phyloP scores from a whole-genome alignment of 2,329 filamentous ascomycete genomes.

The Leptodontidium sp. region DNA sequence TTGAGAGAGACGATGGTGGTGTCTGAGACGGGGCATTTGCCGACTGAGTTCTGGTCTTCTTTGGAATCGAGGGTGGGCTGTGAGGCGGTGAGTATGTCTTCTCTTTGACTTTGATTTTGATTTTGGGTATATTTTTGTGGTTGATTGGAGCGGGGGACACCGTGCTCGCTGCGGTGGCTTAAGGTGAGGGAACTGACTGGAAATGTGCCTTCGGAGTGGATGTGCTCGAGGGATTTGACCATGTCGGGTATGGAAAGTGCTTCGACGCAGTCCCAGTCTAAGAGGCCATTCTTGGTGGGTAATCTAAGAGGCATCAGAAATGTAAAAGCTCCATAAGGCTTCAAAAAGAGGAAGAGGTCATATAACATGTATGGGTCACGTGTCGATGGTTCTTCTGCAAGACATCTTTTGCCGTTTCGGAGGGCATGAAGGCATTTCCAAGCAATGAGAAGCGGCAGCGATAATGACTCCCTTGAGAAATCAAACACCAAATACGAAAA shows the following conservation, averaged over 20 bases:
- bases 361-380: neutral
- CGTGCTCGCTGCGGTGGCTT: conserved; percentile 32
- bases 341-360: too few relatives aligned
- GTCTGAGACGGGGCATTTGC: conserved; percentile 60
- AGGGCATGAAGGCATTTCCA: too few relatives aligned
- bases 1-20: conserved; percentile 56
- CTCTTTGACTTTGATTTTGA: neutral
- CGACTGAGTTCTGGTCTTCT: conserved; percentile 70
- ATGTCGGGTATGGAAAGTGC: conserved; percentile 78
- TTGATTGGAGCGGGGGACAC: neutral
- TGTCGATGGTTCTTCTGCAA: neutral
- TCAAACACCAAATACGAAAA: too few relatives aligned
- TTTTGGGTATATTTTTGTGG: neutral
- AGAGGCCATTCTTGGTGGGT: conserved; percentile 65
- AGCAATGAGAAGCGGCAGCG: too few relatives aligned
- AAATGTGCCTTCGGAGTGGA: conserved; percentile 72
- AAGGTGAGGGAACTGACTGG: conserved; percentile 58
- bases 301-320: conserved; percentile 52
- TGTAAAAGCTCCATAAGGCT: neutral
- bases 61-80: conserved; percentile 61
- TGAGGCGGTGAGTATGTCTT: conserved; percentile 30
- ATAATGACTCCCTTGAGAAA: too few relatives aligned
- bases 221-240: conserved; percentile 70
- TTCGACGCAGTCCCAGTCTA: conserved; percentile 92
- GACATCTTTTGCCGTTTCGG: neutral